These are phyloP conservation scores for Saccharum spontaneum DNA, from an alignment of 176 grass and related monocot genomes.

Conservation along the genomic window DNA sequence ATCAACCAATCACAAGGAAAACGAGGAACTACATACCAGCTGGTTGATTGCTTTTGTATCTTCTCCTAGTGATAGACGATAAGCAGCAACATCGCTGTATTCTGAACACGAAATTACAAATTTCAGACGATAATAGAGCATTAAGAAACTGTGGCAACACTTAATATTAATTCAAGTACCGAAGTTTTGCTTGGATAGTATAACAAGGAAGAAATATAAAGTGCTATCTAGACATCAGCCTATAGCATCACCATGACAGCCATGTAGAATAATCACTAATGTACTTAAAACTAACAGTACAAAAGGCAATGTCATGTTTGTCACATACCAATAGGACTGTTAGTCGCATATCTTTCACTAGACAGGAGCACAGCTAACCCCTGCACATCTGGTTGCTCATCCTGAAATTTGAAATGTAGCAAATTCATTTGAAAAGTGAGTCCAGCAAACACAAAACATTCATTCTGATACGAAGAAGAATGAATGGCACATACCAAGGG, in stretches of 20 bases:
- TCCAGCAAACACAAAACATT: not conserved
- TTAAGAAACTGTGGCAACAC: not conserved
- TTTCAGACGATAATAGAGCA: slow-evolving; percentile 9
- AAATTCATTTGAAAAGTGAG: slow-evolving; percentile 30
- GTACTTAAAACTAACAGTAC: slow-evolving; percentile 3
- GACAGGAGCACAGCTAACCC: slow-evolving; percentile 87
- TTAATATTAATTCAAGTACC: not conserved
- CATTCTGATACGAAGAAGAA: not conserved
- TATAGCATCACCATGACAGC: slow-evolving; percentile 22
- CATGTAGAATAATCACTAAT: slow-evolving; percentile 11
- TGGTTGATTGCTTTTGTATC: slow-evolving; percentile 99
- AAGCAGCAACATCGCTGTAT: slow-evolving; percentile 93
- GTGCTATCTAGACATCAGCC: not conserved
- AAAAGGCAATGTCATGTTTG: slow-evolving; percentile 15
- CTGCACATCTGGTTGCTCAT: slow-evolving; percentile 95
- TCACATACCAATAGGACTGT: slow-evolving; percentile 87
- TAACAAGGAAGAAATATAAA: slow-evolving; percentile 3
- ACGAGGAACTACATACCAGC: slow-evolving; percentile 58
- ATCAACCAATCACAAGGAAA: slow-evolving; percentile 27
- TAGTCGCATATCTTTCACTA: slow-evolving; percentile 90
- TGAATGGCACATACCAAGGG: not conserved
- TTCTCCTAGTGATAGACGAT: slow-evolving; percentile 88
- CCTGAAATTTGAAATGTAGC: slow-evolving; percentile 60
- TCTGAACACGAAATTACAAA: slow-evolving; percentile 55
- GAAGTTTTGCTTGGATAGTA: not conserved